Evolutionary conservation across 2,329 filamentous ascomycete genomes (phyloP).

Genomic region (Blastomyces emzantsi): DNA sequence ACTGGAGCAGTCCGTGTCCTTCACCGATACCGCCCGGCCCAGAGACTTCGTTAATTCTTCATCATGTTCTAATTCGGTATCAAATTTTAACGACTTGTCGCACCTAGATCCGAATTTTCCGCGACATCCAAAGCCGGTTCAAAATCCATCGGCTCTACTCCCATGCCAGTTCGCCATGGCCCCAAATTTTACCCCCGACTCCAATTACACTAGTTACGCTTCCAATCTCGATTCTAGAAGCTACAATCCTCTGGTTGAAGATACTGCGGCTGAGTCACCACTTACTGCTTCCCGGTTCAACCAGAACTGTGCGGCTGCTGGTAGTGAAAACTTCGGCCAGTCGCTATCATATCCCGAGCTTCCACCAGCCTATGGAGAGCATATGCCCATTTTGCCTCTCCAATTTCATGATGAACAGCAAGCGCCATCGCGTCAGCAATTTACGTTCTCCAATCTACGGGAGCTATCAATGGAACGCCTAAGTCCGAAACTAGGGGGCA

Average conservation of each 20-base stretch:
- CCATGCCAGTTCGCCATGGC: background rate
- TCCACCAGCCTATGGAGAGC: background rate
- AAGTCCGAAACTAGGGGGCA: slow-evolving; percentile 6
- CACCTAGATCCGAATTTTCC: background rate
- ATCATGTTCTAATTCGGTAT: background rate
- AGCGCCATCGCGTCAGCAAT: background rate
- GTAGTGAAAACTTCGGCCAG: background rate
- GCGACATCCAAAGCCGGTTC: background rate
- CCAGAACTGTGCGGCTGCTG: background rate
- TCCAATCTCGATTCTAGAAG: background rate
- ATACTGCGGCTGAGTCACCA: background rate
- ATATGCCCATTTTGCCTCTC: background rate
- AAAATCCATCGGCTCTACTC: background rate
- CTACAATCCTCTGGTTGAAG: background rate
- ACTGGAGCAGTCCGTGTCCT: background rate
- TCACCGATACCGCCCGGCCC: background rate
- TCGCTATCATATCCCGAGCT: background rate
- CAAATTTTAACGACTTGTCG: background rate
- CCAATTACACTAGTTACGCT: background rate
- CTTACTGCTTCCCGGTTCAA: background rate
- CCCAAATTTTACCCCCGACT: background rate
- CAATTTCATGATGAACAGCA: background rate
- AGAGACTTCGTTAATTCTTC: background rate
- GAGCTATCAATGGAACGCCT: background rate
- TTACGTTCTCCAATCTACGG: background rate